Evolutionary conservation across 2,329 filamentous ascomycete genomes (phyloP).

Genomic region (Monosporascus sp.): DNA sequence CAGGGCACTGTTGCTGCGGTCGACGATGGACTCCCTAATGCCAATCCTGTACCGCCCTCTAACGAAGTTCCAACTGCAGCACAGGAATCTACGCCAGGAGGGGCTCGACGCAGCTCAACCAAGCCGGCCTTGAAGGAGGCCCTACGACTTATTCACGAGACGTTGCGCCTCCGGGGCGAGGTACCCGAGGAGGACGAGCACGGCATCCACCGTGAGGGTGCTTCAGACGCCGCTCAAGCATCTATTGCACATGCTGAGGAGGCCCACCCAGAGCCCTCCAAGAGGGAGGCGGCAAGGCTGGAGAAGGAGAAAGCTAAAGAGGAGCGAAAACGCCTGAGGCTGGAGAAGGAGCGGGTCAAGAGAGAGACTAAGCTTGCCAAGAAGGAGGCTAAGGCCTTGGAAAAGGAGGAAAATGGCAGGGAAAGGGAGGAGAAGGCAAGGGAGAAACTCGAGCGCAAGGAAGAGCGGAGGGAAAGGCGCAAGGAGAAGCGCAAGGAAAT

Average conservation of each 20-base stretch:
- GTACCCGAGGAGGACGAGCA: background rate
- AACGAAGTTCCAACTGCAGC: background rate
- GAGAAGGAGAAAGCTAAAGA: constrained; percentile 12
- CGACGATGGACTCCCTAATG: too few species aligned
- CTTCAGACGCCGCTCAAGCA: background rate
- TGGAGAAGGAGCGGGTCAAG: background rate
- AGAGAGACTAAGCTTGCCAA: constrained; percentile 4
- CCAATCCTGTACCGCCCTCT: too few species aligned
- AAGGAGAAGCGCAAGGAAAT: background rate
- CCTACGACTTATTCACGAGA: background rate
- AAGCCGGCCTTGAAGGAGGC: background rate
- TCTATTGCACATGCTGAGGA: too few species aligned
- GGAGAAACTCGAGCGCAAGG: constrained; percentile 9
- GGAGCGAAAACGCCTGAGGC: constrained; percentile 9
- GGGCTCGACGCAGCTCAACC: background rate
- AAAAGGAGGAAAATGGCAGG: constrained; percentile 14
- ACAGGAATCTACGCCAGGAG: background rate
- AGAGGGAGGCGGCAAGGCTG: constrained; percentile 5
- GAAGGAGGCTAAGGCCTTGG: constrained; percentile 11
- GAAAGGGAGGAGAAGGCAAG: constrained; percentile 12
- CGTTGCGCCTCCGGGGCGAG: background rate
- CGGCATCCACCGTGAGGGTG: too few species aligned
- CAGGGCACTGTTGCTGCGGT: background rate
- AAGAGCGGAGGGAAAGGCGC: background rate
- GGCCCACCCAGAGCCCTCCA: too few species aligned